A percentile compares a stretch with the other conserved stretches of the same genome.
phyloP scores from a whole-genome alignment of 2,329 filamentous ascomycete genomes.

The Fusarium lyarnte region DNA sequence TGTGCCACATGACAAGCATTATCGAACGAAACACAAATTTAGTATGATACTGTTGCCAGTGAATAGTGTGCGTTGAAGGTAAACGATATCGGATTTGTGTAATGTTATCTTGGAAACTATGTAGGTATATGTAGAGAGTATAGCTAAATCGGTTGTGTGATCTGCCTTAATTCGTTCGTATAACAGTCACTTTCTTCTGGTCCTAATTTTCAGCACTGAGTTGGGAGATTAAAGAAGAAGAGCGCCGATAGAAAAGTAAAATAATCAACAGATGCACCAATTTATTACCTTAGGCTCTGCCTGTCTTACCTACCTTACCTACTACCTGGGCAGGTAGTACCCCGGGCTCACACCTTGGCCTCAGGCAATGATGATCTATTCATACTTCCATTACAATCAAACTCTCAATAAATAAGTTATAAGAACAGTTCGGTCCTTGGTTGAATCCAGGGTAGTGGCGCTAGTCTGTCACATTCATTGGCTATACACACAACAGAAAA shows the following conservation, averaged over 20 bases:
- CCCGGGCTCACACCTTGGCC: background rate
- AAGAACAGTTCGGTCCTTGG: background rate
- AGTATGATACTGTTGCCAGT: background rate
- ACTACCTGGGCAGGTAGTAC: background rate
- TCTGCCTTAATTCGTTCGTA: background rate
- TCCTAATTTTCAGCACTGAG: background rate
- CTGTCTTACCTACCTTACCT: background rate
- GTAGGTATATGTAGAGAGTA: background rate
- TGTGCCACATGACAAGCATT: background rate
- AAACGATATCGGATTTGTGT: background rate
- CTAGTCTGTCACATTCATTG: slow-evolving; percentile 10
- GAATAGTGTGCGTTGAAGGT: background rate
- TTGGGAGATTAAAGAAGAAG: background rate
- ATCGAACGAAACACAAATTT: background rate
- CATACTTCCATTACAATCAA: background rate
- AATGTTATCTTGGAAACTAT: background rate
- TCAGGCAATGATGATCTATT: background rate
- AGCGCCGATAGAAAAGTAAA: background rate
- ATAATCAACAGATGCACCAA: background rate
- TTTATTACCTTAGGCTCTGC: background rate
- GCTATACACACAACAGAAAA: background rate
- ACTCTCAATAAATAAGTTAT: background rate
- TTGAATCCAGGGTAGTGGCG: slow-evolving; percentile 14
- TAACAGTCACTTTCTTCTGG: no score
- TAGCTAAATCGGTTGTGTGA: background rate